phyloP scores from a whole-genome alignment of 257 asterid genomes.

The Orobanche coerulescens region DNA sequence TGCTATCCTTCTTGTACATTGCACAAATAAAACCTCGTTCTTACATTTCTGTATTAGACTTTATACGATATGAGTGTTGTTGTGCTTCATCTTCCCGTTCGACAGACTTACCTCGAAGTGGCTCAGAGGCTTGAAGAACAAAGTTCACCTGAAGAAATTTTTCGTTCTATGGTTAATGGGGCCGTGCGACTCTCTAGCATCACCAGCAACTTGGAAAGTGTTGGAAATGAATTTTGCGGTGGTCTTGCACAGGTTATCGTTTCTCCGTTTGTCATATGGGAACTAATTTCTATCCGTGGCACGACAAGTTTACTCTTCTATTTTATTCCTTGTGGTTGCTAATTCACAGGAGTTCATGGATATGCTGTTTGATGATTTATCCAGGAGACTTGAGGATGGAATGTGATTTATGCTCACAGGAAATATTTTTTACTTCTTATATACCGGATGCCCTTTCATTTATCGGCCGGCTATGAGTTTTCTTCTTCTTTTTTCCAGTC shows the following conservation, averaged over 20 bases:
- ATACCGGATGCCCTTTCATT: neutral
- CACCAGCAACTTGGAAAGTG: slow-evolving; percentile 18
- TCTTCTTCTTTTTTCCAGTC: neutral
- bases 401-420: slow-evolving; percentile 24
- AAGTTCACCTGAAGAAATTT: slow-evolving; percentile 39
- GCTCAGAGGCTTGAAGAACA: slow-evolving; percentile 39
- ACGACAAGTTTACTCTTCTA: neutral
- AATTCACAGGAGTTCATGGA: slow-evolving; percentile 53
- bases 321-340: neutral
- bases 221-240: slow-evolving; percentile 40
- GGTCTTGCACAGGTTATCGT: slow-evolving; percentile 41
- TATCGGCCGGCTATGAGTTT: neutral
- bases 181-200: slow-evolving; percentile 26
- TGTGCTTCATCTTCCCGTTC: neutral
- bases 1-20: neutral
- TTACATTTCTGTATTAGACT: neutral
- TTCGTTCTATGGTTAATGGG: slow-evolving; percentile 37
- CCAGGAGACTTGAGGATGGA: slow-evolving; percentile 35
- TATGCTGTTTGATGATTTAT: slow-evolving; percentile 45
- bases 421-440: neutral
- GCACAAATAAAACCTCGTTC: neutral
- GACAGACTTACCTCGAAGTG: slow-evolving; percentile 38
- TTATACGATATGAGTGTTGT: neutral
- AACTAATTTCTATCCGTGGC: neutral
- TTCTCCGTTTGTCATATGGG: neutral